Evolutionary conservation across 202 grass and related monocot species (phyloP).

Genomic region (Carex sylvatica): DNA sequence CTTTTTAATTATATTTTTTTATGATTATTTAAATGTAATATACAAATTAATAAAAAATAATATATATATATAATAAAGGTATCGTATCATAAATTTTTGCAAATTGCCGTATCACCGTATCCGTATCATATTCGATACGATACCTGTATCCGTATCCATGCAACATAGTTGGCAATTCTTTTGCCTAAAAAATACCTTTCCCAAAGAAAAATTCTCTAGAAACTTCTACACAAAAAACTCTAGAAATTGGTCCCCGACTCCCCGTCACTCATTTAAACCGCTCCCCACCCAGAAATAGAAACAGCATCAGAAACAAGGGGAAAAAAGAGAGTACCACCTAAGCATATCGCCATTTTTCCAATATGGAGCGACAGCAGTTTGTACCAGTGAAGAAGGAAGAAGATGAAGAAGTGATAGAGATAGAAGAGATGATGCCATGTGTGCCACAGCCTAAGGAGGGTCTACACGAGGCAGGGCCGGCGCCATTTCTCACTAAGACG

Average conservation of each 20-base stretch:
- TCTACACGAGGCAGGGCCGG: conserved; percentile 11
- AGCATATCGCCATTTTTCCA: background rate
- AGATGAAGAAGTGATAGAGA: conserved; percentile 4
- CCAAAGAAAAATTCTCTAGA: background rate
- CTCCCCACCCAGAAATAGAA: background rate
- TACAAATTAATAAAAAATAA: no score
- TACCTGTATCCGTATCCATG: no score
- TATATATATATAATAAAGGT: no score
- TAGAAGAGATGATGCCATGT: conserved; percentile 14
- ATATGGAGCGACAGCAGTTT: background rate
- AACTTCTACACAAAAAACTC: conserved; percentile 5
- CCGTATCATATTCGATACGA: no score
- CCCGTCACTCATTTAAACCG: background rate
- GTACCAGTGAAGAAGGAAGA: conserved; percentile 15
- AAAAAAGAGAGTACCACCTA: background rate
- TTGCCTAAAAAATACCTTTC: background rate
- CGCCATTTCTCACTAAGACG: conserved; percentile 67
- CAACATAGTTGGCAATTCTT: background rate
- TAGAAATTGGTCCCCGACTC: background rate
- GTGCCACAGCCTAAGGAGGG: conserved; percentile 15
- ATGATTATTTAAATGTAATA: no score
- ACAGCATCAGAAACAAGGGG: background rate
- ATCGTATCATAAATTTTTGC: no score
- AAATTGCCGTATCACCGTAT: no score
- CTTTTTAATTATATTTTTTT: no score